These are phyloP conservation scores for Cercospora sojina DNA, from an alignment of 2,329 filamentous ascomycete species.

Conservation along the genomic window DNA sequence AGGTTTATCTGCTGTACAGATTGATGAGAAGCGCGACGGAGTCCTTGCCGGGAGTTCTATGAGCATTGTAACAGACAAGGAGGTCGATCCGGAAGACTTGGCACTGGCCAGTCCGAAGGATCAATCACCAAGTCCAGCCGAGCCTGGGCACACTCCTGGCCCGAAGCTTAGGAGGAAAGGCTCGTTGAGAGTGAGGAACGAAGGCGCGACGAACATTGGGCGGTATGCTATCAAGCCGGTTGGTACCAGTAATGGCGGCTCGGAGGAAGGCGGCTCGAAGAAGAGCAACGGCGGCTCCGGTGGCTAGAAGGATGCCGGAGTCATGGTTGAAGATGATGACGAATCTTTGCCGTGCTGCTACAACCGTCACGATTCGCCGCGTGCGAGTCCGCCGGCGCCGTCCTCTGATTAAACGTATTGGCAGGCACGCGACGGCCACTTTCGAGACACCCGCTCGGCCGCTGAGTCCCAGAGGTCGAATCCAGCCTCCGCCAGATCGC, in stretches of 20 bases:
- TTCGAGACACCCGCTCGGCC: neutral
- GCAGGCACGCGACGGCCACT: neutral
- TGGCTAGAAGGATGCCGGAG: neutral
- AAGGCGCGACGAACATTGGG: constrained; percentile 36
- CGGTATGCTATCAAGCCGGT: constrained; percentile 34
- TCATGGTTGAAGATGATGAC: neutral
- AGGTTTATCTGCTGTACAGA: constrained; percentile 25
- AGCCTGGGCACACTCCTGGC: constrained; percentile 18
- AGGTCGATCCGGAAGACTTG: constrained; percentile 12
- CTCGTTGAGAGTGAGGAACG: constrained; percentile 46
- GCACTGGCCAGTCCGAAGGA: constrained; percentile 22
- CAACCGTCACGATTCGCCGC: neutral
- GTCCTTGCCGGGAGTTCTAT: constrained; percentile 9
- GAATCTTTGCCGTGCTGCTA: neutral
- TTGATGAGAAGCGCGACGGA: constrained; percentile 21
- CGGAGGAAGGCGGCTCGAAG: constrained; percentile 9
- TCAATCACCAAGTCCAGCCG: constrained; percentile 19
- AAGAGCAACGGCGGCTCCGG: constrained; percentile 14
- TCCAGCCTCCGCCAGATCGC: neutral
- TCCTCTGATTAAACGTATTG: neutral
- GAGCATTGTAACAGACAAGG: constrained; percentile 18
- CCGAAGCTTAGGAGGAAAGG: constrained; percentile 44
- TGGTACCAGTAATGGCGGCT: constrained; percentile 2
- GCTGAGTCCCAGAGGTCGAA: neutral
- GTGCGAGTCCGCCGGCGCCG: neutral